A percentile compares a stretch with the other conserved stretches of the same genome.
Conservation (phyloP, 441 rosid genomes). For the Lepidium campestre region DNA sequence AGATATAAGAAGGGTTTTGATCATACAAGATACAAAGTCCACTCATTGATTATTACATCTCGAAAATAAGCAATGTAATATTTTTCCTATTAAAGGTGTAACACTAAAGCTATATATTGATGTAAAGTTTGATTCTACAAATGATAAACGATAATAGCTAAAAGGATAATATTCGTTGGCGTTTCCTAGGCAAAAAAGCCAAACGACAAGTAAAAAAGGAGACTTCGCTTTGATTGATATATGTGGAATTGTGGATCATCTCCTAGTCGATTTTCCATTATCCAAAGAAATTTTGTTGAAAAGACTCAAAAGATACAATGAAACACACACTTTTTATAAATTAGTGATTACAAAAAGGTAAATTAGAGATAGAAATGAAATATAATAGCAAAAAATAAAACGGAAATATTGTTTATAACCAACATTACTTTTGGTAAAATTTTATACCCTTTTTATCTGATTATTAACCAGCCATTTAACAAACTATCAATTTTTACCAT, state of each 20-base stretch:
- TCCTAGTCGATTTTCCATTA: background rate
- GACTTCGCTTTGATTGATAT: background rate
- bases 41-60: background rate
- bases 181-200: background rate
- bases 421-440: too few relatives aligned
- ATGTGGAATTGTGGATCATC: background rate
- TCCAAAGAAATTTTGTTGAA: background rate
- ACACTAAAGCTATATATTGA: background rate
- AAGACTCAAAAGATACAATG: background rate
- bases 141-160: background rate
- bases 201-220: background rate
- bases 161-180: background rate
- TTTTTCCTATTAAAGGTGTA: background rate
- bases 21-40: background rate
- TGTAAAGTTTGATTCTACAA: background rate
- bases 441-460: too few relatives aligned
- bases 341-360: too few relatives aligned
- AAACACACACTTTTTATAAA: too few relatives aligned
- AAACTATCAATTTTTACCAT: too few relatives aligned
- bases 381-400: too few relatives aligned
- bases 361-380: too few relatives aligned
- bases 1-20: background rate
- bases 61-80: background rate
- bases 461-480: too few relatives aligned
- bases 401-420: too few relatives aligned